Evolutionary conservation across 345 rosid genomes (phyloP).

Genomic region (Citrus reticulata): DNA sequence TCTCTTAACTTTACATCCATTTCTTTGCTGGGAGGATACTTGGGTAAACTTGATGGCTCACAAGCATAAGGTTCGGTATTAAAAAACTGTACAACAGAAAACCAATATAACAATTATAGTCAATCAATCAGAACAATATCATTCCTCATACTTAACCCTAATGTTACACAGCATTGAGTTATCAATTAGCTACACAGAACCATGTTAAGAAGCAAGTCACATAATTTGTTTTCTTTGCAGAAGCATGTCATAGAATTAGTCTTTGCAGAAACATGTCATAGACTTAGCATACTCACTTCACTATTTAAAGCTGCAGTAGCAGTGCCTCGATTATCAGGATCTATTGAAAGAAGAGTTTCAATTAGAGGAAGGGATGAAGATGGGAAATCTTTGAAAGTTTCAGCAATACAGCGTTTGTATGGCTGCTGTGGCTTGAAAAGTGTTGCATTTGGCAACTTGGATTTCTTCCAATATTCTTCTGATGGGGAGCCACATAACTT

Average conservation of each 20-base stretch:
- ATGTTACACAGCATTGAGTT: not conserved
- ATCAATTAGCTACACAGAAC: not conserved
- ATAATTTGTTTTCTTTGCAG: not conserved
- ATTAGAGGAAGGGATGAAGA: slow-evolving; percentile 55
- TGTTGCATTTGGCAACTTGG: slow-evolving; percentile 77
- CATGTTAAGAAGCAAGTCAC: not conserved
- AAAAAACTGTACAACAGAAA: slow-evolving; percentile 61
- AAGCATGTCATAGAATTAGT: not conserved
- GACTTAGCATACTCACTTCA: slow-evolving; percentile 49
- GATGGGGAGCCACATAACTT: slow-evolving; percentile 91
- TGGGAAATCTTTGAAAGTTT: slow-evolving; percentile 68
- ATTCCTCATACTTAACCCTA: not conserved
- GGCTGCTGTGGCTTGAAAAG: slow-evolving; percentile 79
- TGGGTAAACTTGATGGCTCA: slow-evolving; percentile 83
- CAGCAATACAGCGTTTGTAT: slow-evolving; percentile 64
- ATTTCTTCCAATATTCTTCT: slow-evolving; percentile 83
- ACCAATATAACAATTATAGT: slow-evolving; percentile 6
- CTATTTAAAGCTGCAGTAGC: slow-evolving; percentile 62
- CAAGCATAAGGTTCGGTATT: slow-evolving; percentile 73
- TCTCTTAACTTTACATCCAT: slow-evolving; percentile 78
- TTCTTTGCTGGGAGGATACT: slow-evolving; percentile 92
- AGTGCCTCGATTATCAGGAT: slow-evolving; percentile 79
- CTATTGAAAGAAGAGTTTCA: slow-evolving; percentile 71
- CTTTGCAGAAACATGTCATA: not conserved
- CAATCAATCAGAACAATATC: not conserved